A percentile compares a stretch with the other conserved stretches of the same genome.
phyloP scores from a whole-genome alignment of 768 basidiomycete genomes.

The Kwoniella mangroviensis region DNA sequence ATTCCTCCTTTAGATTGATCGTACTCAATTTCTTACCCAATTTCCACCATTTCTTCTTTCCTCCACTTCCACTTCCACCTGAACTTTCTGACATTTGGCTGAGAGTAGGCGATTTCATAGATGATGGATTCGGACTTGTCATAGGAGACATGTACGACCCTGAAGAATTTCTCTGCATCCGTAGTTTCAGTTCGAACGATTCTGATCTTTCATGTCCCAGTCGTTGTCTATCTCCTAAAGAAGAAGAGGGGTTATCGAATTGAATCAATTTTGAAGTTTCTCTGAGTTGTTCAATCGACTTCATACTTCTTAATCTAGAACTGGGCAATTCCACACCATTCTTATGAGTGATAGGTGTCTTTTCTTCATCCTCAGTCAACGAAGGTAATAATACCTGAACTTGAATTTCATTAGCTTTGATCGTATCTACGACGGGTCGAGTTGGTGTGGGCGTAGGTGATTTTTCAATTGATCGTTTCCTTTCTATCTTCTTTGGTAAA shows the following conservation, averaged over 20 bases:
- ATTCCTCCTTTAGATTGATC: slow-evolving; percentile 5
- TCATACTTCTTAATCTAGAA: slow-evolving; percentile 23
- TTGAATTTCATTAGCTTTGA: slow-evolving; percentile 5
- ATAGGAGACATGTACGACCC: slow-evolving; percentile 12
- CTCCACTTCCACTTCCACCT: slow-evolving; percentile 8
- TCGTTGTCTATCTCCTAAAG: neutral
- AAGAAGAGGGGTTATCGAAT: neutral
- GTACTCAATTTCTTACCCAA: slow-evolving; percentile 22
- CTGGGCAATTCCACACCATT: slow-evolving; percentile 12
- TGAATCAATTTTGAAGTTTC: slow-evolving; percentile 26
- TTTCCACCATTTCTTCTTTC: slow-evolving; percentile 49
- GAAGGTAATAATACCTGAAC: slow-evolving; percentile 14
- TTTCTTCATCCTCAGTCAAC: slow-evolving; percentile 17
- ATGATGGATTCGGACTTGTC: neutral
- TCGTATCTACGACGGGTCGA: slow-evolving; percentile 19
- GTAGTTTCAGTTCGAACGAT: slow-evolving; percentile 36
- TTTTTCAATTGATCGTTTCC: slow-evolving; percentile 1
- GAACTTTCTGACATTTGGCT: slow-evolving; percentile 12
- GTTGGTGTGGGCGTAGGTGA: slow-evolving; percentile 23
- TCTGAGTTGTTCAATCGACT: slow-evolving; percentile 32
- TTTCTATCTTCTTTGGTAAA: slow-evolving; percentile 2
- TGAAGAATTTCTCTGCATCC: slow-evolving; percentile 20
- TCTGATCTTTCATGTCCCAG: slow-evolving; percentile 29
- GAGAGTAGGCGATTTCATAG: slow-evolving; percentile 2
- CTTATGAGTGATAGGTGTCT: slow-evolving; percentile 12